A percentile compares a stretch with the other conserved stretches of the same genome.
Conservation (phyloP, 345 rosid species). For the Mercurialis annua region DNA sequence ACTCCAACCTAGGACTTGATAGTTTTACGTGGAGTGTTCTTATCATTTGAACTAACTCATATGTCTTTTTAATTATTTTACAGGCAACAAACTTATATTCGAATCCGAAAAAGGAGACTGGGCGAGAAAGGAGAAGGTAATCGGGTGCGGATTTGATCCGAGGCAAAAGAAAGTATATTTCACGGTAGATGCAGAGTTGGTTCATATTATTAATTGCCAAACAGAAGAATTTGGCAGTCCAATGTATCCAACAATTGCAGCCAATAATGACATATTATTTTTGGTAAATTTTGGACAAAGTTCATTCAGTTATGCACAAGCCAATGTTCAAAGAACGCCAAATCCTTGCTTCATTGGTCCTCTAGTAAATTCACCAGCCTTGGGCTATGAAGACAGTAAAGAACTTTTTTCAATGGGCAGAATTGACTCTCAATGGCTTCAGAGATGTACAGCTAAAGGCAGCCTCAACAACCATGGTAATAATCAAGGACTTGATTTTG, state of each 20-base stretch:
- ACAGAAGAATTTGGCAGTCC: conserved; percentile 57
- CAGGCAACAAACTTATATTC: conserved; percentile 63
- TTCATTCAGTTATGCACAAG: conserved; percentile 44
- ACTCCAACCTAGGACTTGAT: too few relatives aligned
- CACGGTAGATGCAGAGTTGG: conserved; percentile 52
- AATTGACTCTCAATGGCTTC: conserved; percentile 76
- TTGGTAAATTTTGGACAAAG: conserved; percentile 66
- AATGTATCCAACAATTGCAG: conserved; percentile 56
- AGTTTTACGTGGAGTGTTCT: too few relatives aligned
- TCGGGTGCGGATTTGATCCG: conserved; percentile 71
- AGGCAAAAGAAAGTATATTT: conserved; percentile 57
- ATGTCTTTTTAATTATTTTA: conserved; percentile 1
- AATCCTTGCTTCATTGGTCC: conserved; percentile 66
- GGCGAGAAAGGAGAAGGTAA: conserved; percentile 45
- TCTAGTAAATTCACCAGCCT: conserved; percentile 41
- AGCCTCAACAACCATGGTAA: conserved; percentile 31
- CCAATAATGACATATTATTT: conserved; percentile 40
- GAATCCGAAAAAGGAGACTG: conserved; percentile 51
- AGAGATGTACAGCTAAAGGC: conserved; percentile 38
- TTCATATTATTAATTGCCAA: conserved; percentile 52
- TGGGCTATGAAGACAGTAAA: conserved; percentile 65
- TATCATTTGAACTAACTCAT: too few relatives aligned
- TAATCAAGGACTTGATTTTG: conserved; percentile 41
- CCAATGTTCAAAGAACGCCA: conserved; percentile 52
- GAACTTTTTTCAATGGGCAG: conserved; percentile 93